Evolutionary conservation across 441 rosid species (phyloP), one percentile per base, ranked within the genome.

Genomic region (Pelargonium myrrhifolium): DNA sequence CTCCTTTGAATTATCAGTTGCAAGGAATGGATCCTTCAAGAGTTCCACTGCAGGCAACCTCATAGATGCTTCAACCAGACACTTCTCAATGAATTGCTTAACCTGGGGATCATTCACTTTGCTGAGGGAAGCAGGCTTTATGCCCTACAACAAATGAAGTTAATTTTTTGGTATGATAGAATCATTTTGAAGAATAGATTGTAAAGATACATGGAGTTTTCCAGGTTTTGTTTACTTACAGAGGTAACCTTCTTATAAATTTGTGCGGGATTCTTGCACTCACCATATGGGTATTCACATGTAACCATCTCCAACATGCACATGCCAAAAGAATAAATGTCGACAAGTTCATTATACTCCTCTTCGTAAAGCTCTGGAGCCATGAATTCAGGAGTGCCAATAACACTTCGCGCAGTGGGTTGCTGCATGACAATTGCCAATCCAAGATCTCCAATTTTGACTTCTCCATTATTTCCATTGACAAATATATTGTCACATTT

Each of bases 381-480:
- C n/a, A n/a, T n/a, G n/a, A n/a, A n/a, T n/a, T n/a, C n/a, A n/a
- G n/a, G n/a, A n/a, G n/a, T n/a, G n/a, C n/a, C n/a, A n/a, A n/a
- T n/a, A n/a, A n/a, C n/a, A n/a, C n/a, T n/a, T n/a, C n/a, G n/a
- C n/a, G n/a, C n/a, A n/a, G n/a, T n/a, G n/a, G n/a, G n/a, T n/a
- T n/a, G n/a, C n/a, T n/a, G n/a, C n/a, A n/a, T n/a, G n/a, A n/a
- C n/a, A n/a, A n/a, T n/a, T n/a, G n/a, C n/a, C n/a, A n/a, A n/a
- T n/a, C 96, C 96, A 72, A 90, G 94, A 79, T 90, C 96, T 65
- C 96, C 96, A 20, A 90, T 88, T 78, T 90, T 90, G 75, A 90
- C 90, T 67, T 86, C 89, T 63, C 96, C 92, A 67, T 78, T 84
- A 71, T 90, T 86, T 67, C 96, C 96, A 63, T 90, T 90, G n/a